Percentiles rank a stretch among this genome's conserved stretches.
phyloP scores from a whole-genome alignment of 495 filamentous ascomycete species.

The Aspergillus bertholletiae region DNA sequence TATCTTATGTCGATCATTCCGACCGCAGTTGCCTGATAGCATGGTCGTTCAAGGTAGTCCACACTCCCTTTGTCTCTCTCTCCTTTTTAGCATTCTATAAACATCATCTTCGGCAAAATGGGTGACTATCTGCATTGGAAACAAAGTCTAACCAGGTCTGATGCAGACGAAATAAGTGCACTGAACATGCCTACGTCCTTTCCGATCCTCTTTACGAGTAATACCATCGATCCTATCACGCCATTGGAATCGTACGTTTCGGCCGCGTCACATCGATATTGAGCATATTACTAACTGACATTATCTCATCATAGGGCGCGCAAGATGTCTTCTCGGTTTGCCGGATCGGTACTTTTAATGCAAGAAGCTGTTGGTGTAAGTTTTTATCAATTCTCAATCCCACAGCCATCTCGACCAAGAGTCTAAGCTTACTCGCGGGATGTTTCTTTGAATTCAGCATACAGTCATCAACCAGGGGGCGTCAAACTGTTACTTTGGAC shows the following conservation, averaged over 20 bases:
- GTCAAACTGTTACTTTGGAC: slow-evolving; percentile 4
- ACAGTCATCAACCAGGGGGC: slow-evolving; percentile 10
- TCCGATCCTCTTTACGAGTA: slow-evolving; percentile 50
- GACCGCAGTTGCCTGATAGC: slow-evolving; percentile 14
- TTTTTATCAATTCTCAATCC: slow-evolving; percentile 7
- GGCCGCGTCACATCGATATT: slow-evolving; percentile 1
- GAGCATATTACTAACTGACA: slow-evolving; percentile 4
- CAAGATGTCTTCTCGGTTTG: slow-evolving; percentile 43
- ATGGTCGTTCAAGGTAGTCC: slow-evolving; percentile 14
- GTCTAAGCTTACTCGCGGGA: slow-evolving; percentile 2
- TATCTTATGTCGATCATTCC: slow-evolving; percentile 16
- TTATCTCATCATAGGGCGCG: slow-evolving; percentile 30
- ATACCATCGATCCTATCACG: slow-evolving; percentile 50
- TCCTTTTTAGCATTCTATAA: slow-evolving; percentile 1
- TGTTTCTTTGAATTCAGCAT: slow-evolving; percentile 12
- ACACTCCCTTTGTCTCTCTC: slow-evolving; percentile 5
- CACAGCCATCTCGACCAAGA: slow-evolving; percentile 6
- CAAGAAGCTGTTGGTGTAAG: slow-evolving; percentile 25
- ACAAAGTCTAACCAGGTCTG: slow-evolving; percentile 14
- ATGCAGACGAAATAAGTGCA: slow-evolving; percentile 17
- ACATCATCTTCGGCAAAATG: slow-evolving; percentile 2
- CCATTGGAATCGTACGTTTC: slow-evolving; percentile 27
- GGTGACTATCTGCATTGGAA: slow-evolving; percentile 2
- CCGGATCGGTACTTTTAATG: slow-evolving; percentile 9
- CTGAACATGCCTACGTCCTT: slow-evolving; percentile 34